These are phyloP conservation scores for Clarireedia monteithiana DNA, from an alignment of 2,329 filamentous ascomycete genomes.

Conservation along the genomic window DNA sequence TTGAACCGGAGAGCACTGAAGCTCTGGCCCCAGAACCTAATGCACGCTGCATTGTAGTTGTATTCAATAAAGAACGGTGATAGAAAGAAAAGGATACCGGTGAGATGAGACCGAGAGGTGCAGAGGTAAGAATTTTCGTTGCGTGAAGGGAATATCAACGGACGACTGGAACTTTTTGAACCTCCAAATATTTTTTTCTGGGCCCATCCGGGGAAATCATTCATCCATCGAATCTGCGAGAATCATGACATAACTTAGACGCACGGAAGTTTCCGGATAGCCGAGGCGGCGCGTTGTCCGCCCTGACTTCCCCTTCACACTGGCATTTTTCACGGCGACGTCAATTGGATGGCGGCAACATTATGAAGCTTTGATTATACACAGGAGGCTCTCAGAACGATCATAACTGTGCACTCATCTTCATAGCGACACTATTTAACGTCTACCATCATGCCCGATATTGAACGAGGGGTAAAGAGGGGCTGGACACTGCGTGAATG, in stretches of 20 bases:
- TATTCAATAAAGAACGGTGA: constrained; percentile 14
- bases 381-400: too few relatives aligned
- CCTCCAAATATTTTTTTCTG: neutral
- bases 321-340: neutral
- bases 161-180: neutral
- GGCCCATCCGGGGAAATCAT: neutral
- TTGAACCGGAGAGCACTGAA: constrained; percentile 67
- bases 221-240: neutral
- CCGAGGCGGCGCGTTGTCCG: neutral
- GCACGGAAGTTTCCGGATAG: neutral
- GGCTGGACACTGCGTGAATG: too few relatives aligned
- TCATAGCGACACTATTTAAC: too few relatives aligned
- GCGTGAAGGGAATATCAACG: neutral
- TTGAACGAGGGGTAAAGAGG: too few relatives aligned
- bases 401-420: too few relatives aligned
- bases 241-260: neutral
- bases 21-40: constrained; percentile 78
- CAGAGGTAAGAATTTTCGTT: neutral
- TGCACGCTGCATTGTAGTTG: constrained; percentile 83
- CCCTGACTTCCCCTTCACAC: neutral
- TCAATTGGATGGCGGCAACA: too few relatives aligned
- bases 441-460: too few relatives aligned
- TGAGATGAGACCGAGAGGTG: neutral
- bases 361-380: too few relatives aligned
- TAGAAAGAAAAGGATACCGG: neutral